Conservation (phyloP, 805 yeast genomes). For the Zygotorulaspora florentina region DNA sequence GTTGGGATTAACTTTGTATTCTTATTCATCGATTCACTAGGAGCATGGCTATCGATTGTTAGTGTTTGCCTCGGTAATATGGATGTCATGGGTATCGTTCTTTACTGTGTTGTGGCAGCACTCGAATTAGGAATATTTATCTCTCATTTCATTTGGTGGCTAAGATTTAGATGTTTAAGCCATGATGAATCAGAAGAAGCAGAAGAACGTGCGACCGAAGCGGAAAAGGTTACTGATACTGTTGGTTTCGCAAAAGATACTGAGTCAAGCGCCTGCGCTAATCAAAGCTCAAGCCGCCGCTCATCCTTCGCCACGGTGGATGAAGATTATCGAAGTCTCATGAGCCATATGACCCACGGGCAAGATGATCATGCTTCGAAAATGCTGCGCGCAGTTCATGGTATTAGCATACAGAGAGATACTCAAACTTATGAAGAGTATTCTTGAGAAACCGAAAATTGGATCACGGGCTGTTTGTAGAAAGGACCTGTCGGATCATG, state of each 20-base stretch:
- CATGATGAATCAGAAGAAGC: slow-evolving; percentile 4
- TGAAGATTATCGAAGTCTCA: not conserved
- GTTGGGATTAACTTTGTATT: slow-evolving; percentile 86
- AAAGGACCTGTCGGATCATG: too few relatives aligned
- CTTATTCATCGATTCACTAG: slow-evolving; percentile 67
- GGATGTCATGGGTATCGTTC: slow-evolving; percentile 75
- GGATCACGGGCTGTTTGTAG: too few relatives aligned
- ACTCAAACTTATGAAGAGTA: not conserved
- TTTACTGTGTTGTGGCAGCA: slow-evolving; percentile 68
- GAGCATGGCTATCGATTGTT: slow-evolving; percentile 74
- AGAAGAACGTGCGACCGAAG: not conserved
- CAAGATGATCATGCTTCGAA: not conserved
- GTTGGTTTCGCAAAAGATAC: not conserved
- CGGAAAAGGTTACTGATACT: not conserved
- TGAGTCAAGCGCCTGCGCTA: not conserved
- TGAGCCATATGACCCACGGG: not conserved
- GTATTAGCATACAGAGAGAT: slow-evolving; percentile 4
- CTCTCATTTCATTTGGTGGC: slow-evolving; percentile 68
- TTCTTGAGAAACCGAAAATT: too few relatives aligned
- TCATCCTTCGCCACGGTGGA: not conserved
- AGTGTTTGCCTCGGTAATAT: slow-evolving; percentile 57
- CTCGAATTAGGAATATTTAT: slow-evolving; percentile 74
- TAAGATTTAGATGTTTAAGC: slow-evolving; percentile 38
- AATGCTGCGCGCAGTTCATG: slow-evolving; percentile 3
- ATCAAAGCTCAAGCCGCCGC: not conserved